Evolutionary conservation across 176 grass and related monocot genomes (phyloP), one percentile per base, ranked within the genome.

Genomic region (Phoenix dactylifera): DNA sequence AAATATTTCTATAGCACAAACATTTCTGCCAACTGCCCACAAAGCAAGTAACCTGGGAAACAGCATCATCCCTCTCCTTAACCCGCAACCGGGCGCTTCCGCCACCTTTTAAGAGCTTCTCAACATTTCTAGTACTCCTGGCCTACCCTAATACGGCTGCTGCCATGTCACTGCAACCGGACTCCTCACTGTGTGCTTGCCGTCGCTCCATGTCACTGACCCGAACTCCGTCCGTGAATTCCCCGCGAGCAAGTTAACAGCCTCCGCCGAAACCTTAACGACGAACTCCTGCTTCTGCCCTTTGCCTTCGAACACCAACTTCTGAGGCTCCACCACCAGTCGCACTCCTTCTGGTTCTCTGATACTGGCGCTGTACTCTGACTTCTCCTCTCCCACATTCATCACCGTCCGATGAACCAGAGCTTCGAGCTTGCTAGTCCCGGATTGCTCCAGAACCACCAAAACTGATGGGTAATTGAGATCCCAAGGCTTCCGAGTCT

Each of bases 381-480:
- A 24, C 16, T 24, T 20, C 18, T 24, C 57, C 14, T 58, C 50
- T 5, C 6, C 50, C n/a, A 62, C 69, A 49, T 15, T 62, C 18
- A 25, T 54, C 49, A 62, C 23, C 25, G 49, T 61, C 48, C 58
- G 22, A 7, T 12, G 23, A 26, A 35, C 55, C 1, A 26, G 26
- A 4, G 49, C 57, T 18, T 72, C 25, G 4, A 30, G 15, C 3
- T 16, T 58, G 19, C 3, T 12, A 4, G 17, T 4, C 4, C 14
- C 9, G 24, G 32, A 25, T 49, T 52, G 58, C 32, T 58, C 49
- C 44, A 39, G 16, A 6, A 18, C 14, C 0, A 72, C 49, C 1
- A 48, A 23, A 17, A 72, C 26, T 17, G 69, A 72, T 14, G 69
- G 69, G 56, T 72, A 72, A 22, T 72, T 72, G 5, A 72, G 16